Evolutionary conservation across 768 basidiomycete species (phyloP).

Genomic region (Macrolepiota fuliginosa): DNA sequence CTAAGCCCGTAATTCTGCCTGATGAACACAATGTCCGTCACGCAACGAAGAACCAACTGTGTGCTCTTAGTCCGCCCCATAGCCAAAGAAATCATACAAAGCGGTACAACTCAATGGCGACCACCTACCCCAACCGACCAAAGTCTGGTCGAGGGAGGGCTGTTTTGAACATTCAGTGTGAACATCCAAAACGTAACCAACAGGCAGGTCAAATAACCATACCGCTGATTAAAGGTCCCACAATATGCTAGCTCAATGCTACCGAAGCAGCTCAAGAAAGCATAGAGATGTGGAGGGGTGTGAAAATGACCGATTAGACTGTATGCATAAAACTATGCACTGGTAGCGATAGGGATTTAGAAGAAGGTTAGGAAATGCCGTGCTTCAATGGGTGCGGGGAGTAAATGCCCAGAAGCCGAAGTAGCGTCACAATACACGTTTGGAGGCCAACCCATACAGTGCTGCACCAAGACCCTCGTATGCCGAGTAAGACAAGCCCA

Average conservation of each 20-base stretch:
- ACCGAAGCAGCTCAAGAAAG: neutral
- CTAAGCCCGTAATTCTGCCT: neutral
- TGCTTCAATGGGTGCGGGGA: neutral
- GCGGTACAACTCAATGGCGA: neutral
- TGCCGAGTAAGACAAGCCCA: neutral
- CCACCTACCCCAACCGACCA: neutral
- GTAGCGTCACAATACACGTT: neutral
- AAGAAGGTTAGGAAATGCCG: neutral
- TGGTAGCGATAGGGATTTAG: conserved; percentile 8
- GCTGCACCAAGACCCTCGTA: neutral
- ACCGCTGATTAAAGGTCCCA: neutral
- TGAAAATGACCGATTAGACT: neutral
- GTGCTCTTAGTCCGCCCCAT: neutral
- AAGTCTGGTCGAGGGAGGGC: neutral
- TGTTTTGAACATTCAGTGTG: neutral
- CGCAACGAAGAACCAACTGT: neutral
- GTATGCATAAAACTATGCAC: conserved; percentile 8
- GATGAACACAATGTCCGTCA: neutral
- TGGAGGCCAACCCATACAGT: neutral
- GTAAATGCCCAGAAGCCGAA: neutral
- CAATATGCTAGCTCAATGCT: neutral
- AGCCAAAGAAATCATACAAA: neutral
- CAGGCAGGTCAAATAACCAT: no score
- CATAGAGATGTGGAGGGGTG: neutral
- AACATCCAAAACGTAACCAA: neutral